A percentile compares a stretch with the other conserved stretches of the same genome.
phyloP scores from a whole-genome alignment of 2,329 filamentous ascomycete species.

The Ascochyta pisi region DNA sequence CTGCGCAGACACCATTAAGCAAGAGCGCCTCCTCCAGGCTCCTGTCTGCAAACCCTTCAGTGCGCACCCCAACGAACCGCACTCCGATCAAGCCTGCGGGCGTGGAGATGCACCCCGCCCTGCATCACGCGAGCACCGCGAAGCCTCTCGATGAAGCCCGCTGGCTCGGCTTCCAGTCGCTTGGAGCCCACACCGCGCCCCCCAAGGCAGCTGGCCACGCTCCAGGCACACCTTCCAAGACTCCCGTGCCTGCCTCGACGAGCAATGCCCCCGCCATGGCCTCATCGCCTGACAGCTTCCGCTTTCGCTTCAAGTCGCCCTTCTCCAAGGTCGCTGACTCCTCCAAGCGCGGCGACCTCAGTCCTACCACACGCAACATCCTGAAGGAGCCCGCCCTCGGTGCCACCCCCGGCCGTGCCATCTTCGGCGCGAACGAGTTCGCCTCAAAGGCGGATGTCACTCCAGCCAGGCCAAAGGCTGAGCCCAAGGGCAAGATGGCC shows the following conservation, averaged over 20 bases:
- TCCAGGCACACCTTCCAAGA: conserved; percentile 71
- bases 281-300: conserved; percentile 65
- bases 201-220: conserved; percentile 52
- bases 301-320: conserved; percentile 66
- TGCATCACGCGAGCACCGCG: conserved; percentile 75
- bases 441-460: conserved; percentile 50
- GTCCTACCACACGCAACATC: conserved; percentile 65
- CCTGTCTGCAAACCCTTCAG: conserved; percentile 26
- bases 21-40: conserved; percentile 35
- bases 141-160: conserved; percentile 80
- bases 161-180: conserved; percentile 76
- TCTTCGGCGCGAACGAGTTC: conserved; percentile 46
- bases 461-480: conserved; percentile 73
- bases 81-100: conserved; percentile 73
- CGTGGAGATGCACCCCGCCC: conserved; percentile 91
- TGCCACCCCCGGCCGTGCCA: conserved; percentile 34
- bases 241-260: conserved; percentile 34
- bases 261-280: conserved; percentile 28
- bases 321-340: conserved; percentile 66
- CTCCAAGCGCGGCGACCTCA: conserved; percentile 68
- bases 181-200: conserved; percentile 64
- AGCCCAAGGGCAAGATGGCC: conserved; percentile 76
- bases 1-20: conserved; percentile 58
- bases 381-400: conserved; percentile 75
- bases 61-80: conserved; percentile 63